These are phyloP conservation scores for Zygoascus meyerae DNA, from an alignment of 1,139 yeast species.

Conservation along the genomic window DNA sequence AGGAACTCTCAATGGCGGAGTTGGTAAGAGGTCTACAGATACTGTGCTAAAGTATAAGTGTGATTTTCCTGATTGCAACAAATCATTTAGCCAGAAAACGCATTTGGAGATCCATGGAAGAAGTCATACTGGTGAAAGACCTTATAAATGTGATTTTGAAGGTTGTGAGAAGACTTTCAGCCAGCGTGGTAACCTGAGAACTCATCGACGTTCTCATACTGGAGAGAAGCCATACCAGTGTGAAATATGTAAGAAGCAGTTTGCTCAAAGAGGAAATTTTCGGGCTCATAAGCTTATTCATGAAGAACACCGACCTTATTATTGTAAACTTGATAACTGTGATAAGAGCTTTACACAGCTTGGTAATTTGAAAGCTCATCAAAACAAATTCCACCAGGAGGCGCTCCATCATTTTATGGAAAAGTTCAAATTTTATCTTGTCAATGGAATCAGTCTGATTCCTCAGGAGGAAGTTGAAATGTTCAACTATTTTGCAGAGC, in stretches of 20 bases:
- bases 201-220: constrained; percentile 76
- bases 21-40: constrained; percentile 55
- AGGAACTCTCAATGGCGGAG: constrained; percentile 73
- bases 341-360: constrained; percentile 83
- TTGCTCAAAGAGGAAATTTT: constrained; percentile 84
- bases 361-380: constrained; percentile 91
- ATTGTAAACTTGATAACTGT: constrained; percentile 76
- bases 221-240: constrained; percentile 87
- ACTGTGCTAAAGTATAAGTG: constrained; percentile 51
- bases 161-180: constrained; percentile 70
- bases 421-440: constrained; percentile 26
- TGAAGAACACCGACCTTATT: constrained; percentile 69
- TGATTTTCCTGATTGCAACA: constrained; percentile 54
- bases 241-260: constrained; percentile 62
- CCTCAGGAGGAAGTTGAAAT: constrained; percentile 63
- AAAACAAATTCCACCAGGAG: constrained; percentile 75
- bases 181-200: constrained; percentile 86
- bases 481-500: constrained; percentile 67
- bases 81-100: constrained; percentile 87
- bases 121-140: constrained; percentile 68
- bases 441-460: constrained; percentile 30
- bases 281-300: constrained; percentile 84
- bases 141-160: constrained; percentile 60
- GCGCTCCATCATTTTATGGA: constrained; percentile 62
- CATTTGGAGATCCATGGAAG: constrained; percentile 83